Evolutionary conservation across 1,284 basidiomycete genomes (phyloP).

Genomic region (Vanrija sp.): DNA sequence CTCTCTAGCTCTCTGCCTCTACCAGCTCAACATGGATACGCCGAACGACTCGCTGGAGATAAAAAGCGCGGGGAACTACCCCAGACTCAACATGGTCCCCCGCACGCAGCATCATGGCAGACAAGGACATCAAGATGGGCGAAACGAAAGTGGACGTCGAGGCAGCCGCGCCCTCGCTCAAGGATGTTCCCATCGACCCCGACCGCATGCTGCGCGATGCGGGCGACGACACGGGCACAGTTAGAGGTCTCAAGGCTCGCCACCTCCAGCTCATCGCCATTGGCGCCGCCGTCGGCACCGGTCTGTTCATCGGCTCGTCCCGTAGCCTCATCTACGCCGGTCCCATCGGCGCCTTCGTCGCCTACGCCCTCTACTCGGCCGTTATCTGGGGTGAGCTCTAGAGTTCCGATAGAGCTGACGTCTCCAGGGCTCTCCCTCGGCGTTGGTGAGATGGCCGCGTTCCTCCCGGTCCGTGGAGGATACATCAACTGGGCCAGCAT

Average conservation of each 20-base stretch:
- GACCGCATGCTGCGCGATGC: neutral
- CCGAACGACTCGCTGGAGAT: too few species aligned
- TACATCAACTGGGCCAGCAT: slow-evolving; percentile 15
- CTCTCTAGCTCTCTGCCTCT: neutral
- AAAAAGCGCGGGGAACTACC: too few species aligned
- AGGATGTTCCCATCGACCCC: neutral
- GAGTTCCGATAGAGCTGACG: too few species aligned
- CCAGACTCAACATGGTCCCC: too few species aligned
- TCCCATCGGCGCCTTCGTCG: slow-evolving; percentile 14
- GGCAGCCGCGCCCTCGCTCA: neutral
- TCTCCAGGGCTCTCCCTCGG: slow-evolving; percentile 8
- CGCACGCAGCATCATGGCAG: neutral
- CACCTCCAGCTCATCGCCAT: slow-evolving; percentile 10
- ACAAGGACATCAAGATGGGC: neutral
- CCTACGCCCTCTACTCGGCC: slow-evolving; percentile 6
- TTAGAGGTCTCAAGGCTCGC: slow-evolving; percentile 5
- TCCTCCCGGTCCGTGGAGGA: slow-evolving; percentile 18
- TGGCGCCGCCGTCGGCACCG: slow-evolving; percentile 4
- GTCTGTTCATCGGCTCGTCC: slow-evolving; percentile 7
- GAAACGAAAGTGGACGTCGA: neutral
- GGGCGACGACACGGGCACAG: neutral
- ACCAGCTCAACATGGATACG: neutral
- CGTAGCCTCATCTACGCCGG: slow-evolving; percentile 11
- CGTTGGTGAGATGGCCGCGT: slow-evolving; percentile 14
- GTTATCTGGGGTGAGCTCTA: slow-evolving; percentile 8